These are phyloP conservation scores for Huntiella savannae DNA, from an alignment of 2,329 filamentous ascomycete species.

Conservation along the genomic window DNA sequence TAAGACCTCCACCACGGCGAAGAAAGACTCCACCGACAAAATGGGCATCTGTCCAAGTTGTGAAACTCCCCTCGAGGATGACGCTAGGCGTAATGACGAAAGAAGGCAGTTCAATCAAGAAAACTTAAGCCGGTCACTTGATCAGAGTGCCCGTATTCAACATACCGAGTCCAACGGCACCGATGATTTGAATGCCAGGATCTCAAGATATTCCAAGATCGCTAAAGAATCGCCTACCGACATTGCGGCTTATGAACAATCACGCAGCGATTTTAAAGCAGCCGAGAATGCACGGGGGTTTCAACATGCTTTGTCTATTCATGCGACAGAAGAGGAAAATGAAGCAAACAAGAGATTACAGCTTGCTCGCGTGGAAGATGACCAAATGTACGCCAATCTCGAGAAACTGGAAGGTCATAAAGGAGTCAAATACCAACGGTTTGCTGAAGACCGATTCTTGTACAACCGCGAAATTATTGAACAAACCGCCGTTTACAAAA, in stretches of 20 bases:
- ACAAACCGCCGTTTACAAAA: slow-evolving; percentile 33
- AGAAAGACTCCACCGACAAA: too few relatives aligned
- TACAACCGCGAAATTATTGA: slow-evolving; percentile 34
- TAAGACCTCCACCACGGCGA: too few relatives aligned
- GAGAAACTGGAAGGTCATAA: background rate
- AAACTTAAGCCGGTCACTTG: too few relatives aligned
- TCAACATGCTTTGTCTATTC: slow-evolving; percentile 20
- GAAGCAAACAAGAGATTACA: slow-evolving; percentile 24
- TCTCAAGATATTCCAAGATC: too few relatives aligned
- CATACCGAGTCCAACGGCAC: too few relatives aligned
- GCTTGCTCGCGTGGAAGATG: slow-evolving; percentile 20
- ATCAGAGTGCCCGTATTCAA: too few relatives aligned
- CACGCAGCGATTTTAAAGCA: background rate
- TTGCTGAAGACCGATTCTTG: slow-evolving; percentile 32
- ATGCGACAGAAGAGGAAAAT: slow-evolving; percentile 19
- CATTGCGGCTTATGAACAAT: background rate
- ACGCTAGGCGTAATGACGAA: too few relatives aligned
- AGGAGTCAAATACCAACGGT: slow-evolving; percentile 12
- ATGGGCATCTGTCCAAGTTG: too few relatives aligned
- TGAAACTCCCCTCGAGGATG: too few relatives aligned
- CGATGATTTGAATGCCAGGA: too few relatives aligned
- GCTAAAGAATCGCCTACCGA: too few relatives aligned
- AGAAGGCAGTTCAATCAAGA: too few relatives aligned
- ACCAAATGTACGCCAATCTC: slow-evolving; percentile 20
- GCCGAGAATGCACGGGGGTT: slow-evolving; percentile 23